Conservation (phyloP, 2,329 filamentous ascomycete species). For the Ilyonectria robusta region DNA sequence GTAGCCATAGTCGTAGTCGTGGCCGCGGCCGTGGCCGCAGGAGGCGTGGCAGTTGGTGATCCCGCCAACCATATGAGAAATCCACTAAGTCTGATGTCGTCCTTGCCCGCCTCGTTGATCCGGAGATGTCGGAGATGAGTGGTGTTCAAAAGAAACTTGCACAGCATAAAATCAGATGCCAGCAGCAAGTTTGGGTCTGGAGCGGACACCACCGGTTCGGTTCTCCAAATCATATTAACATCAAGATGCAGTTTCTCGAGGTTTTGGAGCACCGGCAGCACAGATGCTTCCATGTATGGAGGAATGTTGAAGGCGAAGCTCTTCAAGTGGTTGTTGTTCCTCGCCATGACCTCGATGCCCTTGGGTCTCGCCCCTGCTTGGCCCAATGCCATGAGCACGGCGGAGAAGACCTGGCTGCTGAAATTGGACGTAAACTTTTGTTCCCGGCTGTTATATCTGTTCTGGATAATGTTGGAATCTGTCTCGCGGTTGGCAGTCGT, state of each 20-base stretch:
- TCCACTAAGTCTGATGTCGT: slow-evolving; percentile 32
- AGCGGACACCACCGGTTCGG: background rate
- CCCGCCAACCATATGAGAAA: slow-evolving; percentile 58
- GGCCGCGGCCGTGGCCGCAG: background rate
- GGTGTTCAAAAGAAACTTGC: slow-evolving; percentile 44
- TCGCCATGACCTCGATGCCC: slow-evolving; percentile 64
- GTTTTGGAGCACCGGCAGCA: slow-evolving; percentile 59
- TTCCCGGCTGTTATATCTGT: background rate
- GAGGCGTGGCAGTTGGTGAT: slow-evolving; percentile 15
- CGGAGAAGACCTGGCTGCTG: slow-evolving; percentile 55
- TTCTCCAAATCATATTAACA: slow-evolving; percentile 41
- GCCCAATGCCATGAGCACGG: slow-evolving; percentile 60
- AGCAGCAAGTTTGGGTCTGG: background rate
- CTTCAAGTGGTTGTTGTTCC: slow-evolving; percentile 49
- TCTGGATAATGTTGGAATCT: slow-evolving; percentile 41
- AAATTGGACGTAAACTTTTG: slow-evolving; percentile 34
- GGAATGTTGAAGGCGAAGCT: slow-evolving; percentile 64
- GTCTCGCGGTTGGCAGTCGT: slow-evolving; percentile 56
- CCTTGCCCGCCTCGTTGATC: slow-evolving; percentile 57
- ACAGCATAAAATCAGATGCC: slow-evolving; percentile 36
- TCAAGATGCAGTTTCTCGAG: slow-evolving; percentile 60
- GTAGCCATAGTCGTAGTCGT: background rate
- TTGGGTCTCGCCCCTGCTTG: slow-evolving; percentile 54
- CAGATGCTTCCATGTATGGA: slow-evolving; percentile 51
- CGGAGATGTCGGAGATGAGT: slow-evolving; percentile 66